A percentile compares a stretch with the other conserved stretches of the same genome.
Evolutionary conservation across 2,329 filamentous ascomycete genomes (phyloP).

Genomic region (Rosellinia necatrix): DNA sequence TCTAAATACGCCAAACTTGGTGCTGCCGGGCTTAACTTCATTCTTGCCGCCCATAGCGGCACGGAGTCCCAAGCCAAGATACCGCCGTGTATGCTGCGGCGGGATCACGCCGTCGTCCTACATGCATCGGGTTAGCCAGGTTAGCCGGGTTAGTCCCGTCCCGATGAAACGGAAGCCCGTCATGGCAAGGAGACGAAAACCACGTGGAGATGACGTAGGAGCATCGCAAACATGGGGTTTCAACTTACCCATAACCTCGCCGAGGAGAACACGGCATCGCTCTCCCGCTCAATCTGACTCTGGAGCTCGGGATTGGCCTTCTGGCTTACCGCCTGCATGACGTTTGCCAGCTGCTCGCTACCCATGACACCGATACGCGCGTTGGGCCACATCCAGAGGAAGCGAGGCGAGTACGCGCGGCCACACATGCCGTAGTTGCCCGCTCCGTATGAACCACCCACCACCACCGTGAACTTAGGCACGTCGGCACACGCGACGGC

Average conservation of each 20-base stretch:
- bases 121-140: slow-evolving; percentile 19
- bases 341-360: slow-evolving; percentile 83
- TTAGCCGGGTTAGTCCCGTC: not conserved
- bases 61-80: slow-evolving; percentile 73
- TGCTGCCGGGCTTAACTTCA: slow-evolving; percentile 63
- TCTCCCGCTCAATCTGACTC: slow-evolving; percentile 85
- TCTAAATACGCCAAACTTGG: slow-evolving; percentile 79
- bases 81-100: slow-evolving; percentile 73
- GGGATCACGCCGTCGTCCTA: slow-evolving; percentile 80
- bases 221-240: slow-evolving; percentile 3
- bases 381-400: slow-evolving; percentile 97
- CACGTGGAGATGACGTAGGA: not conserved
- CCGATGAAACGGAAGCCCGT: not conserved
- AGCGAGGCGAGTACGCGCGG: slow-evolving; percentile 85
- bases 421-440: slow-evolving; percentile 99
- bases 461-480: slow-evolving; percentile 94
- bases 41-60: slow-evolving; percentile 73
- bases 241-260: slow-evolving; percentile 80
- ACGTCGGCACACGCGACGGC: slow-evolving; percentile 93
- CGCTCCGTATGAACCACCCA: slow-evolving; percentile 90
- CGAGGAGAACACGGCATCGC: slow-evolving; percentile 84
- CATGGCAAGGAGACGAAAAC: not conserved
- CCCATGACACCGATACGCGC: slow-evolving; percentile 98
- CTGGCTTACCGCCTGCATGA: slow-evolving; percentile 94
- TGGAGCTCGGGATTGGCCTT: slow-evolving; percentile 79